Evolutionary conservation across 805 yeast genomes (phyloP).

Genomic region (Yamadazyma ubonensis): DNA sequence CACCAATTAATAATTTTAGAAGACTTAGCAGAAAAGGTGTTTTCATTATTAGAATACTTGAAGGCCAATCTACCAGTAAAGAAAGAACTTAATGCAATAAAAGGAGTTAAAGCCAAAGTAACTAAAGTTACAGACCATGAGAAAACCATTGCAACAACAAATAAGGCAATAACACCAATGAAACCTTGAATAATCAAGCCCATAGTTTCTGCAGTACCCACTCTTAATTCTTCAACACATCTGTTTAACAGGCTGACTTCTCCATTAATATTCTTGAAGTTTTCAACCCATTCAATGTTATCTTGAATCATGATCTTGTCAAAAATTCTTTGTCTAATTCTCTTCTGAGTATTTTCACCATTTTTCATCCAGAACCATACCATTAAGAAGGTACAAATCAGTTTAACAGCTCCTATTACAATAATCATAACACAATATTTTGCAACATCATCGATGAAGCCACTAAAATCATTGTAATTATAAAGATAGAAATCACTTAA

Average conservation of each 20-base stretch:
- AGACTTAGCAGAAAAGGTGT: slow-evolving; percentile 51
- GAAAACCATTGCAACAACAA: slow-evolving; percentile 65
- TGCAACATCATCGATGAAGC: slow-evolving; percentile 25
- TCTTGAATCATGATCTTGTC: slow-evolving; percentile 45
- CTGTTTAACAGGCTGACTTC: slow-evolving; percentile 63
- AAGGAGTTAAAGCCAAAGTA: slow-evolving; percentile 71
- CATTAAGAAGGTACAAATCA: slow-evolving; percentile 49
- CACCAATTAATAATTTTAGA: slow-evolving; percentile 72
- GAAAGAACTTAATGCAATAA: slow-evolving; percentile 51
- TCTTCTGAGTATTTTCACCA: slow-evolving; percentile 68
- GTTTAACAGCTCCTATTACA: slow-evolving; percentile 30
- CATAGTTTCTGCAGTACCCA: slow-evolving; percentile 64
- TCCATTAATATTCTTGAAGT: slow-evolving; percentile 56
- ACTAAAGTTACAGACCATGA: slow-evolving; percentile 87
- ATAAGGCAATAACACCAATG: slow-evolving; percentile 52
- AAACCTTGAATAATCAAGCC: slow-evolving; percentile 55
- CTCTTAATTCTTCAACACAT: slow-evolving; percentile 69
- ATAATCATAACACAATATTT: slow-evolving; percentile 33
- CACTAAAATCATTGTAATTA: slow-evolving; percentile 21
- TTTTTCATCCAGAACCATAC: slow-evolving; percentile 61
- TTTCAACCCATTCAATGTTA: slow-evolving; percentile 61
- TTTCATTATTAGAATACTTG: slow-evolving; percentile 53
- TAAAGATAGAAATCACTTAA: slow-evolving; percentile 31
- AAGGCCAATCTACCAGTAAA: slow-evolving; percentile 53
- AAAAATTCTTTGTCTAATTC: slow-evolving; percentile 52